These are phyloP conservation scores for Colletotrichum camelliae DNA, from an alignment of 2,329 filamentous ascomycete species.

Conservation along the genomic window DNA sequence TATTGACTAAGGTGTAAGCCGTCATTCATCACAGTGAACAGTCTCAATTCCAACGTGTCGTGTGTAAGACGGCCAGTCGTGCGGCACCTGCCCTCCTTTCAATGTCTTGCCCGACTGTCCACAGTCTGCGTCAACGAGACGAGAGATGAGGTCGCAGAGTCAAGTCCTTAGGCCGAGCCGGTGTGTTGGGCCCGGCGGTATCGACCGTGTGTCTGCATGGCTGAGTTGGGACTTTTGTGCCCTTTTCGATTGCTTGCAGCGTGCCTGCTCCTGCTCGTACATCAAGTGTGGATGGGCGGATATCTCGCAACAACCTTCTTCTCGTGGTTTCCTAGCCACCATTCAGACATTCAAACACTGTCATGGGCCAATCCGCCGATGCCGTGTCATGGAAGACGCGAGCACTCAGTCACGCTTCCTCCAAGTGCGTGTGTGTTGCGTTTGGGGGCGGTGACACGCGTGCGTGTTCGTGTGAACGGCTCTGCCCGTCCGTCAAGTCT, in stretches of 20 bases:
- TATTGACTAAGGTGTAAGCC: neutral
- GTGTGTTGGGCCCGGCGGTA: neutral
- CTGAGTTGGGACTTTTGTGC: conserved; percentile 6
- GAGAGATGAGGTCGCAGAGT: neutral
- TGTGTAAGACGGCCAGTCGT: neutral
- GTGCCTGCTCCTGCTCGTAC: neutral
- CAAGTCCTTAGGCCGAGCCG: neutral
- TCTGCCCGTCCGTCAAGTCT: conserved; percentile 1
- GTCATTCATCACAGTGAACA: neutral
- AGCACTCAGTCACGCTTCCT: conserved; percentile 2
- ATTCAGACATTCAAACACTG: neutral
- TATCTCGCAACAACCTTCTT: neutral
- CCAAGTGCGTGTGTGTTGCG: neutral
- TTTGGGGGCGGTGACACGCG: neutral
- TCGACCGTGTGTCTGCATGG: neutral
- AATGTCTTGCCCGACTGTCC: neutral
- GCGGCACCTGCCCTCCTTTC: neutral
- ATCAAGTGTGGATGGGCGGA: conserved; percentile 7
- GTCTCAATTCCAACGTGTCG: neutral
- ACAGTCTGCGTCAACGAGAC: neutral
- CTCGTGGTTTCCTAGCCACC: neutral
- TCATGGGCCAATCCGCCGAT: neutral
- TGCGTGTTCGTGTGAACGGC: conserved; percentile 3
- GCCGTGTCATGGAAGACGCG: conserved; percentile 7
- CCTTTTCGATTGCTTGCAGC: neutral